Conservation (phyloP, 805 yeast species). For the Lachancea mirantina region DNA sequence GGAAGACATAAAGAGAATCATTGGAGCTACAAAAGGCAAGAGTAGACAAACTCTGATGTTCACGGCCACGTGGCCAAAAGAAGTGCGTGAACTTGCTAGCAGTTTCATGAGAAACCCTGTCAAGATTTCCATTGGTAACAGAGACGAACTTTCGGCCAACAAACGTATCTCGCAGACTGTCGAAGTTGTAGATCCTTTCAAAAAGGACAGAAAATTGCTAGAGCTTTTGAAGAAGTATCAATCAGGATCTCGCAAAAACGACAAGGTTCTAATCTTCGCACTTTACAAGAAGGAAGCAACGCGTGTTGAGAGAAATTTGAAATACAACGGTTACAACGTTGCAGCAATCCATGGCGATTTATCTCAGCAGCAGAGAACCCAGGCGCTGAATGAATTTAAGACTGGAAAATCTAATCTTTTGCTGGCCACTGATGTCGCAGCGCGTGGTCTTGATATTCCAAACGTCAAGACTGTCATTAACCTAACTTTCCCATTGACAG, state of each 20-base stretch:
- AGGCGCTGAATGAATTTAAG: conserved; percentile 80
- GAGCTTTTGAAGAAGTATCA: conserved; percentile 70
- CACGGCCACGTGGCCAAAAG: conserved; percentile 99
- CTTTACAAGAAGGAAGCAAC: conserved; percentile 95
- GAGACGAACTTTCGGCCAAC: conserved; percentile 91
- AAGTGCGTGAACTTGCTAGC: conserved; percentile 86
- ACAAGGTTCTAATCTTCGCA: conserved; percentile 86
- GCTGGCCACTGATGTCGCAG: conserved; percentile 97
- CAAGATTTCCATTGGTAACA: conserved; percentile 85
- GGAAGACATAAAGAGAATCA: conserved; percentile 84
- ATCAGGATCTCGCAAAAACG: conserved; percentile 56
- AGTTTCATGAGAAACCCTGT: conserved; percentile 82
- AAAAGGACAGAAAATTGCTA: conserved; percentile 70
- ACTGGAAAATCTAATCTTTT: conserved; percentile 65
- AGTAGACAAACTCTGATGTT: conserved; percentile 92
- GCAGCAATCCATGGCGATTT: conserved; percentile 97
- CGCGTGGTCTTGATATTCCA: conserved; percentile 96
- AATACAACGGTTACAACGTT: conserved; percentile 66
- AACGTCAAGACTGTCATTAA: conserved; percentile 93
- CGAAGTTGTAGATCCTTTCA: conserved; percentile 79
- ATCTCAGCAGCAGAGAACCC: conserved; percentile 85
- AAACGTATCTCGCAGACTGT: conserved; percentile 89
- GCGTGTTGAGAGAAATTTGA: conserved; percentile 72
- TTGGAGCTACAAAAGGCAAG: conserved; percentile 47
- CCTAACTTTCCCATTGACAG: conserved; percentile 91